phyloP scores from a whole-genome alignment of 2,329 filamentous ascomycete genomes.

The Simplicillium aogashimaense region DNA sequence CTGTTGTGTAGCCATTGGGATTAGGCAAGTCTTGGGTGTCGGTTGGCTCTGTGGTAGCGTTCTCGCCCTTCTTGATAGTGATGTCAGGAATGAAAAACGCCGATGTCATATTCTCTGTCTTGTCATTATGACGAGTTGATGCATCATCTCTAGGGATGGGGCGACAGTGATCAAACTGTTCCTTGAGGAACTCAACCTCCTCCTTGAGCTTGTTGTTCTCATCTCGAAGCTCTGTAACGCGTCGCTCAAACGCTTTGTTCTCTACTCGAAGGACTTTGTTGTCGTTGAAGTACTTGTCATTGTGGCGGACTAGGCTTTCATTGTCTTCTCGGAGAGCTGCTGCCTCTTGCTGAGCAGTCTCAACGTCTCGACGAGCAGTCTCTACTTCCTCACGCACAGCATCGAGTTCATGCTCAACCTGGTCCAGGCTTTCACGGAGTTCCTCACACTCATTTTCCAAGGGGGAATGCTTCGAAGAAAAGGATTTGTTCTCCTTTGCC shows the following conservation, averaged over 20 bases:
- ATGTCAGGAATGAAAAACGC: constrained; percentile 50
- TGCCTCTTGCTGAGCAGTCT: not conserved
- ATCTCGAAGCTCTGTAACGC: constrained; percentile 32
- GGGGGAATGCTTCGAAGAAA: constrained; percentile 28
- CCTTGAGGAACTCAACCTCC: constrained; percentile 34
- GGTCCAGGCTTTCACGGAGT: constrained; percentile 29
- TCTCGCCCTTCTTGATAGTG: constrained; percentile 35
- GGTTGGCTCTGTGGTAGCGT: constrained; percentile 18
- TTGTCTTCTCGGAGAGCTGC: constrained; percentile 32
- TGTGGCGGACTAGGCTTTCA: constrained; percentile 40
- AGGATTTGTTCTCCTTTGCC: constrained; percentile 31
- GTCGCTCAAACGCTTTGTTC: constrained; percentile 37
- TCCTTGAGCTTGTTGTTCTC: constrained; percentile 36
- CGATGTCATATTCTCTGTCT: constrained; percentile 46
- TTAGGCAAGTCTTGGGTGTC: constrained; percentile 18
- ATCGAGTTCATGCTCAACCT: constrained; percentile 30
- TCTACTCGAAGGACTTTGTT: constrained; percentile 38
- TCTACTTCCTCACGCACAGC: constrained; percentile 29
- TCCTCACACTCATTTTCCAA: constrained; percentile 33
- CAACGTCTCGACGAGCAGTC: constrained; percentile 11
- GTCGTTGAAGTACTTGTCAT: constrained; percentile 44
- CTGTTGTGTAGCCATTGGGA: constrained; percentile 16
- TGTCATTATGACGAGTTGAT: constrained; percentile 20
- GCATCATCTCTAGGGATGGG: constrained; percentile 26
- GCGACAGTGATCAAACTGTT: constrained; percentile 32